A percentile compares a stretch with the other conserved stretches of the same genome.
Evolutionary conservation across 768 basidiomycete species (phyloP).

Genomic region (Naganishia friedmannii): DNA sequence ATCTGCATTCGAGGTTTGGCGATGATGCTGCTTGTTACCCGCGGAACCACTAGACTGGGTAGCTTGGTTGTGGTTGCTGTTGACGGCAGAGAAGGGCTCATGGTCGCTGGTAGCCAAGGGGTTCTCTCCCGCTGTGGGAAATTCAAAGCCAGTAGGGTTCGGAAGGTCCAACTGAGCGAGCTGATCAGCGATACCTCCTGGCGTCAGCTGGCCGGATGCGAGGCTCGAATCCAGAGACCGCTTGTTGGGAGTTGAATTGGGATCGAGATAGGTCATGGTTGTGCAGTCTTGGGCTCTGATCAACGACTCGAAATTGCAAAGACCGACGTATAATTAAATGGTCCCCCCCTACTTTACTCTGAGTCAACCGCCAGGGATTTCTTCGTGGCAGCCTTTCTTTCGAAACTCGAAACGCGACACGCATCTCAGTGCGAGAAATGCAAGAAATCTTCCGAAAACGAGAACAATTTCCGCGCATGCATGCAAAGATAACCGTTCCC

Average conservation of each 20-base stretch:
- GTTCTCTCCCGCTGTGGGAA: conserved; percentile 28
- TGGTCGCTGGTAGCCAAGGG: conserved; percentile 5
- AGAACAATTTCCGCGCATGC: too few species aligned
- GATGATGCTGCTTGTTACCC: conserved; percentile 32
- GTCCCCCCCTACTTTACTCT: too few species aligned
- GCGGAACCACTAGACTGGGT: conserved; percentile 22
- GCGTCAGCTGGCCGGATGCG: conserved; percentile 34
- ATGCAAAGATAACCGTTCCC: too few species aligned
- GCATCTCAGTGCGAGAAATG: too few species aligned
- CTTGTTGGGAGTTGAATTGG: conserved; percentile 9
- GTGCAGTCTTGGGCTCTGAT: background rate
- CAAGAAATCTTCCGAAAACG: too few species aligned
- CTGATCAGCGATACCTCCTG: conserved; percentile 44
- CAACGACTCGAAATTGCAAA: too few species aligned
- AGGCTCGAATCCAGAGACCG: background rate
- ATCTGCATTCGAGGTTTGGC: conserved; percentile 10
- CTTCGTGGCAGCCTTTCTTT: too few species aligned
- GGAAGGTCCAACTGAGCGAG: conserved; percentile 48
- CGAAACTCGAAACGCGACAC: too few species aligned
- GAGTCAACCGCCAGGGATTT: too few species aligned
- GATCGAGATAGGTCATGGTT: conserved; percentile 18
- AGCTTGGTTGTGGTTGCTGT: conserved; percentile 18
- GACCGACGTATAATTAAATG: too few species aligned
- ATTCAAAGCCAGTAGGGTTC: conserved; percentile 39
- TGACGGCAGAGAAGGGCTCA: conserved; percentile 14